phyloP scores from a whole-genome alignment of 164 flowering plant species.

The Macadamia tetraphylla region DNA sequence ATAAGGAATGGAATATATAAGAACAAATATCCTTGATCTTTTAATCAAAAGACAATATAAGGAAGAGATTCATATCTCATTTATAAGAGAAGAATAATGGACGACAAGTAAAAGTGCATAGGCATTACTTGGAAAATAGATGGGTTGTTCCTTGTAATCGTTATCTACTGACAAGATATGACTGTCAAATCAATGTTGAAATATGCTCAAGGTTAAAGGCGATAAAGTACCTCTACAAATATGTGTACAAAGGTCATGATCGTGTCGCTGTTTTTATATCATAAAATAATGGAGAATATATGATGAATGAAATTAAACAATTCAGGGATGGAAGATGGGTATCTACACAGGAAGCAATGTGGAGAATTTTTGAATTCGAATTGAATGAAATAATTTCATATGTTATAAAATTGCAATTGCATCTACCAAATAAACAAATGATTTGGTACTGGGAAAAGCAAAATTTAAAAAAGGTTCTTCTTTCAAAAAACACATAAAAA shows the following conservation, averaged over 20 bases:
- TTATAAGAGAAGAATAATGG: slow-evolving; percentile 10
- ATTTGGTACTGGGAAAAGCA: not conserved
- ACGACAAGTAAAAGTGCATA: not conserved
- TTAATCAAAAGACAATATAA: not conserved
- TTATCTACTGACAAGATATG: slow-evolving; percentile 1
- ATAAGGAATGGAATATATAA: slow-evolving; percentile 10
- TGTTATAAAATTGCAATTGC: not conserved
- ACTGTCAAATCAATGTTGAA: slow-evolving; percentile 19
- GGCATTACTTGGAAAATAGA: not conserved
- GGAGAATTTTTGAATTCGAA: too few species aligned
- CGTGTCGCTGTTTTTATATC: not conserved
- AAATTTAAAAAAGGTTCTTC: not conserved
- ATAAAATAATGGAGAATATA: not conserved
- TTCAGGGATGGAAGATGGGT: slow-evolving; percentile 15
- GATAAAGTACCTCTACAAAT: too few species aligned
- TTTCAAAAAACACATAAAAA: not conserved
- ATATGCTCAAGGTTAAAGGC: slow-evolving; percentile 5
- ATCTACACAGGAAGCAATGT: too few species aligned
- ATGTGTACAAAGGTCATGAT: too few species aligned
- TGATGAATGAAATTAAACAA: slow-evolving; percentile 13
- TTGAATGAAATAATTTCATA: not conserved
- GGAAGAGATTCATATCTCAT: slow-evolving; percentile 2
- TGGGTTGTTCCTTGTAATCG: slow-evolving; percentile 15
- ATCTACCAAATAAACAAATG: not conserved
- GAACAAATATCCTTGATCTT: slow-evolving; percentile 5